phyloP scores from a whole-genome alignment of 2,329 filamentous ascomycete genomes.

The Proliferodiscus dingleyae region DNA sequence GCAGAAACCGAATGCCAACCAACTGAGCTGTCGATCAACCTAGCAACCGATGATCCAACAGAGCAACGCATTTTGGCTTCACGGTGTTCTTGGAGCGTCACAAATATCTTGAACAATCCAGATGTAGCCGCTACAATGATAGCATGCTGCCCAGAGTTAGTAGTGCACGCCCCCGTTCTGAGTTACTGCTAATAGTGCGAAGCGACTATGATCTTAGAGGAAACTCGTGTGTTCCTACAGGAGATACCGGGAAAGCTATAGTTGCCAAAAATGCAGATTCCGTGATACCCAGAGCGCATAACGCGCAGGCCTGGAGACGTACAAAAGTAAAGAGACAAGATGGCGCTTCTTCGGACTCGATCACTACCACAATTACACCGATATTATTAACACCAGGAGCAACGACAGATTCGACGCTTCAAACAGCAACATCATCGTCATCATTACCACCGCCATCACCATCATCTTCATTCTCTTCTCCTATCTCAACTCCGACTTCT shows the following conservation, averaged over 20 bases:
- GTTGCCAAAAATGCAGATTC: background rate
- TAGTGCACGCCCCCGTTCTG: background rate
- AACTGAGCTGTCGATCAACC: background rate
- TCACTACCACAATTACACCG: background rate
- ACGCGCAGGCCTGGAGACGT: background rate
- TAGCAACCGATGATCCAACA: background rate
- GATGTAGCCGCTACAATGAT: constrained; percentile 10
- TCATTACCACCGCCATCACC: background rate
- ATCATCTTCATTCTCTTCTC: background rate
- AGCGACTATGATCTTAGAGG: constrained; percentile 4
- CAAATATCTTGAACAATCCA: constrained; percentile 5
- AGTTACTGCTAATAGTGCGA: constrained; percentile 1
- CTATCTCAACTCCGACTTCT: background rate
- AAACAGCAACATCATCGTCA: background rate
- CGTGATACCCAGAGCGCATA: background rate
- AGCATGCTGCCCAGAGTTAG: constrained; percentile 16
- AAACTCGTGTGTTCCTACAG: background rate
- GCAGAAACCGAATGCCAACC: background rate
- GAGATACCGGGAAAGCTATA: background rate
- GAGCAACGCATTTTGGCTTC: constrained; percentile 9
- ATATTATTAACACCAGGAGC: background rate
- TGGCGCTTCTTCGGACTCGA: background rate
- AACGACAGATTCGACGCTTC: background rate
- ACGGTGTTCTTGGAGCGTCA: constrained; percentile 12
- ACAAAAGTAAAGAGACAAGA: background rate